These are phyloP conservation scores for Candolleomyces eurysporus DNA, from an alignment of 768 basidiomycete genomes.

Conservation along the genomic window DNA sequence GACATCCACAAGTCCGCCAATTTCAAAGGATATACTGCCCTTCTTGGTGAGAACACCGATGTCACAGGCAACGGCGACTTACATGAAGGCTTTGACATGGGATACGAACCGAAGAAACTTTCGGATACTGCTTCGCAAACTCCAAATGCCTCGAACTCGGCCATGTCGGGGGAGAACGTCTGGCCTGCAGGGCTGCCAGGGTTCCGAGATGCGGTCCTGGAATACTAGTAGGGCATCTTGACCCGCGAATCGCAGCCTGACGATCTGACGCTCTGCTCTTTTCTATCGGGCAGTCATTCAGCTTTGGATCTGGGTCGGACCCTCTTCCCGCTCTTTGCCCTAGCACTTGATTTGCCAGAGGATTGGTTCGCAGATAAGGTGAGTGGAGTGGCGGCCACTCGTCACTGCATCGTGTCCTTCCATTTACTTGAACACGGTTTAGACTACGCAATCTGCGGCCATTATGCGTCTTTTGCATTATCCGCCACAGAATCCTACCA, in stretches of 20 bases:
- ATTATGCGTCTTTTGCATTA: conserved; percentile 86
- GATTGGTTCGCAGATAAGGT: conserved; percentile 85
- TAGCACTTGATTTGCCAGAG: conserved; percentile 74
- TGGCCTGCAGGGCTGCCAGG: conserved; percentile 67
- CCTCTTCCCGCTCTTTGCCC: conserved; percentile 82
- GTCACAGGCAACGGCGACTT: conserved; percentile 70
- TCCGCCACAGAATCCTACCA: conserved; percentile 64
- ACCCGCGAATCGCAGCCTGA: not conserved
- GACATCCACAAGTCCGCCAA: conserved; percentile 67
- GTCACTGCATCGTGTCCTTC: too few species aligned
- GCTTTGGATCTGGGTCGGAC: conserved; percentile 47
- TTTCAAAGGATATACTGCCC: conserved; percentile 83
- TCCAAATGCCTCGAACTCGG: not conserved
- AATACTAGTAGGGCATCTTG: conserved; percentile 56
- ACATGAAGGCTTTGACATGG: conserved; percentile 88
- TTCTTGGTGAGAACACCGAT: conserved; percentile 73
- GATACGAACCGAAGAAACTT: conserved; percentile 49
- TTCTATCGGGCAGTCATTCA: conserved; percentile 25
- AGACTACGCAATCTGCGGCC: conserved; percentile 76
- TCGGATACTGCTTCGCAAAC: too few species aligned
- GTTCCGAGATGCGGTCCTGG: conserved; percentile 59
- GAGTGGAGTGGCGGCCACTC: conserved; percentile 1
- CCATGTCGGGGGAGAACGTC: conserved; percentile 68
- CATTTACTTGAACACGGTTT: not conserved
- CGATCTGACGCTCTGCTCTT: too few species aligned